Percentiles rank a stretch among this genome's conserved stretches.
Conservation (phyloP, 345 rosid species). For the Populus nigra region DNA sequence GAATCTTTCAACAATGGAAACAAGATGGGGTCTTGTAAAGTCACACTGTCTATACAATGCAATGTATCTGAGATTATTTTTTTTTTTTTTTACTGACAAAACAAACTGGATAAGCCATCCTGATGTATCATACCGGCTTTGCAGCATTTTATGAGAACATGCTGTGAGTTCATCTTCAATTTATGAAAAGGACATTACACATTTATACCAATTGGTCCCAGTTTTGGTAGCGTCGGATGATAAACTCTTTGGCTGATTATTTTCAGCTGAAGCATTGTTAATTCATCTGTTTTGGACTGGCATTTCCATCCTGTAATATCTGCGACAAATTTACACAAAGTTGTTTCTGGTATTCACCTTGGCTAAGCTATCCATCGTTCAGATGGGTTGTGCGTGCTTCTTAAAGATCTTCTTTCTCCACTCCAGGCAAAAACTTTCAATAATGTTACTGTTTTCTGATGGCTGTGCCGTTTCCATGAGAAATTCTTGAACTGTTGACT, state of each 20-base stretch:
- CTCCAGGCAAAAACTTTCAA: background rate
- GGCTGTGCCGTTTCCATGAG: background rate
- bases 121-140: constrained; percentile 31
- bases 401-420: background rate
- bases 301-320: background rate
- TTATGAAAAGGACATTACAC: constrained; percentile 28
- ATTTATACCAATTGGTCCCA: constrained; percentile 17
- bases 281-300: background rate
- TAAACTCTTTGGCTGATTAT: background rate
- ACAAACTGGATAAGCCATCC: constrained; percentile 13
- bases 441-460: background rate
- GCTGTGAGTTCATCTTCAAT: constrained; percentile 2
- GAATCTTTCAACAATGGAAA: constrained; percentile 28
- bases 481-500: background rate
- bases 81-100: constrained; percentile 9
- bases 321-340: background rate
- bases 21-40: constrained; percentile 21
- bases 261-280: background rate
- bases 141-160: constrained; percentile 17
- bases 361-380: background rate
- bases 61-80: constrained; percentile 22
- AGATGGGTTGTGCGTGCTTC: background rate
- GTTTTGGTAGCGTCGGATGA: constrained; percentile 4
- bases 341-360: background rate
- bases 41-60: constrained; percentile 21